A percentile compares a stretch with the other conserved stretches of the same genome.
Conservation (phyloP, 768 basidiomycete species). For the Collybia nuda region DNA sequence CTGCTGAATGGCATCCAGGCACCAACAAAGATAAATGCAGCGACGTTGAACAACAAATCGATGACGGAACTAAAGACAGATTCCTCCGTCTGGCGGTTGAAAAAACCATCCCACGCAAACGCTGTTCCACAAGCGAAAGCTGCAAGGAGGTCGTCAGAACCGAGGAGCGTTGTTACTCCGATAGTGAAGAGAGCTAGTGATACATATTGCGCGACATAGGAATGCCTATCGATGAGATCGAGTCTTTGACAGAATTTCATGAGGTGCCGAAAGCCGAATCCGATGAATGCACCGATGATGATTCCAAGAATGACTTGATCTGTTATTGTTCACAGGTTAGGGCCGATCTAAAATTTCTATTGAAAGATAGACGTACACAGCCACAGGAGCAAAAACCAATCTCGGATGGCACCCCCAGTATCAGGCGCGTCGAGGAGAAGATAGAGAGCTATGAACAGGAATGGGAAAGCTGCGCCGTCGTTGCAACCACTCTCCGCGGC, state of each 20-base stretch:
- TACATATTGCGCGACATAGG: conserved; percentile 90
- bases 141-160: conserved; percentile 91
- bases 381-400: conserved; percentile 91
- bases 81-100: conserved; percentile 92
- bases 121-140: conserved; percentile 94
- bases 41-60: conserved; percentile 93
- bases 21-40: conserved; percentile 94
- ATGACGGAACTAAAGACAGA: conserved; percentile 95
- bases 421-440: conserved; percentile 66
- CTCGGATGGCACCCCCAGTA: conserved; percentile 64
- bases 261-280: conserved; percentile 78
- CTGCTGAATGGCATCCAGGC: conserved; percentile 94
- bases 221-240: conserved; percentile 89
- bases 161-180: conserved; percentile 81
- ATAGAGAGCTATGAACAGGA: conserved; percentile 88
- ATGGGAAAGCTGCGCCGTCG: conserved; percentile 96
- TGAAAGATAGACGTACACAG: conserved; percentile 55
- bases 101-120: conserved; percentile 96
- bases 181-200: conserved; percentile 82
- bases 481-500: conserved; percentile 90
- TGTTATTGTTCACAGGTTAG: conserved; percentile 23
- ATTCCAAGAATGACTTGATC: conserved; percentile 80
- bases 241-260: conserved; percentile 92
- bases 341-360: conserved; percentile 7
- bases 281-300: conserved; percentile 72